Percentiles rank a stretch among this genome's conserved stretches.
Evolutionary conservation across 1,284 basidiomycete species (phyloP).

Genomic region (Meira miltonrushii): DNA sequence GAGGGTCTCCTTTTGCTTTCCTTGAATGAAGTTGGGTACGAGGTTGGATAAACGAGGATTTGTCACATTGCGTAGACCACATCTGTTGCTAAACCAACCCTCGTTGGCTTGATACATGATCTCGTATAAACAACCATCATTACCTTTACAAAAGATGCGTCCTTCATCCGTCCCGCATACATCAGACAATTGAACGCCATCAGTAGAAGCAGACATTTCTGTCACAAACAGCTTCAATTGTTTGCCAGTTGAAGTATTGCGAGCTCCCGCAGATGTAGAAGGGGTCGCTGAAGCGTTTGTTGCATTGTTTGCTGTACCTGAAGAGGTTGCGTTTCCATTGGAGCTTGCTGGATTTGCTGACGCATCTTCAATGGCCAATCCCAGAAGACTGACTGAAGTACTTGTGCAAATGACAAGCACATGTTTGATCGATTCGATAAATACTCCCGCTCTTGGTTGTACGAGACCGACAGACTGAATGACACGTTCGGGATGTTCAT

Average conservation of each 20-base stretch:
- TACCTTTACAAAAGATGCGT: constrained; percentile 81
- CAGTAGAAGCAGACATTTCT: constrained; percentile 71
- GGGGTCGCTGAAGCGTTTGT: constrained; percentile 5
- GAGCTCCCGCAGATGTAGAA: constrained; percentile 55
- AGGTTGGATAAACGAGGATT: constrained; percentile 54
- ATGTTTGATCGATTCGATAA: constrained; percentile 85
- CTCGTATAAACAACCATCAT: constrained; percentile 85
- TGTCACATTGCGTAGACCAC: constrained; percentile 68
- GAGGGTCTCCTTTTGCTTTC: constrained; percentile 59
- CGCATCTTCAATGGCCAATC: constrained; percentile 60
- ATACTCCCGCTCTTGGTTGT: constrained; percentile 60
- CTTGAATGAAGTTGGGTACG: constrained; percentile 51
- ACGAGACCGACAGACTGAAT: constrained; percentile 64
- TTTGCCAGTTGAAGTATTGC: constrained; percentile 49
- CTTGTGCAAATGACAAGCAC: constrained; percentile 87
- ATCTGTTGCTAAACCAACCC: constrained; percentile 80
- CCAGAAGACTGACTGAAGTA: constrained; percentile 75
- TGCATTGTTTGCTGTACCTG: not conserved
- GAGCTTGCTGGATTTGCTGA: not conserved
- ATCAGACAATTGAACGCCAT: constrained; percentile 69
- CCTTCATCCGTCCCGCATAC: constrained; percentile 75
- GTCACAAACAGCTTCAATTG: constrained; percentile 86
- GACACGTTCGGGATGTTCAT: constrained; percentile 82
- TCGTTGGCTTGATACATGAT: constrained; percentile 84
- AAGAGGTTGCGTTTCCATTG: constrained; percentile 1